Evolutionary conservation across 2,329 filamentous ascomycete genomes (phyloP).

Genomic region (Xylaria sp.): DNA sequence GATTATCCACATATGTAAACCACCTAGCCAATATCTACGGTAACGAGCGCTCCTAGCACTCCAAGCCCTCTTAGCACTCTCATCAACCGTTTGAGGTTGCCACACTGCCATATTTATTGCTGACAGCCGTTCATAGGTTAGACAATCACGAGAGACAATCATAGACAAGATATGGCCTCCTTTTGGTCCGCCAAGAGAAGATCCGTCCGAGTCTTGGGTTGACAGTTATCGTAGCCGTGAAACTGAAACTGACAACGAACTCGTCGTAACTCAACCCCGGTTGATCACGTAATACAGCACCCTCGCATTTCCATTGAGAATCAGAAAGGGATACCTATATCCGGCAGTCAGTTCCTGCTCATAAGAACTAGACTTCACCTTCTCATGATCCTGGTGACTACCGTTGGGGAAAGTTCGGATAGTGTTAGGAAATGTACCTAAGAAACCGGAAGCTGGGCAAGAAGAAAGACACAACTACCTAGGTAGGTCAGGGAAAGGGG

Average conservation of each 20-base stretch:
- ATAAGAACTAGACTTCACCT: slow-evolving; percentile 4
- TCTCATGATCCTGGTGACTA: not conserved
- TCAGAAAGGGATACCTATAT: slow-evolving; percentile 15
- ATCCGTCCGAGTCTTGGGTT: slow-evolving; percentile 10
- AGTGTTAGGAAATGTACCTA: too few species aligned
- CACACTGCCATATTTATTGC: too few species aligned
- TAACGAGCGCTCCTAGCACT: slow-evolving; percentile 2
- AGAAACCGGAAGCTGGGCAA: too few species aligned
- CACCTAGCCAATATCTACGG: not conserved
- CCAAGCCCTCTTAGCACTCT: slow-evolving; percentile 15
- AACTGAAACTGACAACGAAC: slow-evolving; percentile 18
- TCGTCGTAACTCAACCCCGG: slow-evolving; percentile 3
- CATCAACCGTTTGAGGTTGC: slow-evolving; percentile 14
- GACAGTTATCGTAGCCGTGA: slow-evolving; percentile 17
- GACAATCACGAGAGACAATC: too few species aligned
- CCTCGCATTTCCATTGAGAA: slow-evolving; percentile 12
- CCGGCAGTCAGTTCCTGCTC: slow-evolving; percentile 6
- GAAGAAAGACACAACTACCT: too few species aligned
- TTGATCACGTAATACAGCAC: slow-evolving; percentile 1
- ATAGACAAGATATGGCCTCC: slow-evolving; percentile 11
- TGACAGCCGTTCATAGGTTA: too few species aligned
- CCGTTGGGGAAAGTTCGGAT: too few species aligned
- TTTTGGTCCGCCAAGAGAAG: slow-evolving; percentile 12
- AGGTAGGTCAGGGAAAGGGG: too few species aligned
- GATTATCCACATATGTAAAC: too few species aligned